Evolutionary conservation across 371 early-diverging fungal genomes (phyloP).

Genomic region (Rhizopus microsporus): DNA sequence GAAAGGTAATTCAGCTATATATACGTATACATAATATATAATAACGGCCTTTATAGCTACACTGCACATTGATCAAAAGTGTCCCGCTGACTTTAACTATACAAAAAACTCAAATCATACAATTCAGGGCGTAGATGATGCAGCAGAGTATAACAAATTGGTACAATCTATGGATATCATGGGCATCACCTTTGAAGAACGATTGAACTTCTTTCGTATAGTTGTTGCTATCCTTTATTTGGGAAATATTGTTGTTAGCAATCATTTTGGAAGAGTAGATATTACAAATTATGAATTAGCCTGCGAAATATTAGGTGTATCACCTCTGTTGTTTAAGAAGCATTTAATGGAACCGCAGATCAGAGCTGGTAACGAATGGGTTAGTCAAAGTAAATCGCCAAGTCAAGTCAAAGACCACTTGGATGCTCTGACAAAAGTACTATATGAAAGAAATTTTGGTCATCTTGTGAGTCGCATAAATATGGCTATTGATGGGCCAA

Average conservation of each 20-base stretch:
- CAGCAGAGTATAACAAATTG: constrained; percentile 78
- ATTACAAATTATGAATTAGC: constrained; percentile 79
- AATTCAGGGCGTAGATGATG: constrained; percentile 95
- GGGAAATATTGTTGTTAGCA: constrained; percentile 89
- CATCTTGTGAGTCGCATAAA: constrained; percentile 91
- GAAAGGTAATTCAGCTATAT: constrained; percentile 42
- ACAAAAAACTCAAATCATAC: constrained; percentile 81
- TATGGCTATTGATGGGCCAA: constrained; percentile 73
- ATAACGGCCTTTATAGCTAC: not conserved
- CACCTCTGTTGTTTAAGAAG: constrained; percentile 84
- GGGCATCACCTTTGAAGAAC: constrained; percentile 79
- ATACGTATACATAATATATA: not conserved
- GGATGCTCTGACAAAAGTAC: constrained; percentile 91
- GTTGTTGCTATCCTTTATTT: constrained; percentile 95
- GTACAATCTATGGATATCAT: constrained; percentile 82
- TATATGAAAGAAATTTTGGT: constrained; percentile 99
- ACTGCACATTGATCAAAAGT: constrained; percentile 23
- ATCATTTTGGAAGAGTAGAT: constrained; percentile 82
- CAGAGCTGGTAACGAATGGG: constrained; percentile 97
- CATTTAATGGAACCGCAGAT: constrained; percentile 89
- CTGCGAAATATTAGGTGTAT: constrained; percentile 95
- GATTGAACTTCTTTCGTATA: constrained; percentile 79
- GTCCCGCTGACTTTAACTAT: constrained; percentile 75
- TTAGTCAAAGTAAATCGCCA: constrained; percentile 85
- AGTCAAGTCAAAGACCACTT: constrained; percentile 90